Evolutionary conservation across 192 early-diverging fungal species (phyloP).

Genomic region (Backusella westeae): DNA sequence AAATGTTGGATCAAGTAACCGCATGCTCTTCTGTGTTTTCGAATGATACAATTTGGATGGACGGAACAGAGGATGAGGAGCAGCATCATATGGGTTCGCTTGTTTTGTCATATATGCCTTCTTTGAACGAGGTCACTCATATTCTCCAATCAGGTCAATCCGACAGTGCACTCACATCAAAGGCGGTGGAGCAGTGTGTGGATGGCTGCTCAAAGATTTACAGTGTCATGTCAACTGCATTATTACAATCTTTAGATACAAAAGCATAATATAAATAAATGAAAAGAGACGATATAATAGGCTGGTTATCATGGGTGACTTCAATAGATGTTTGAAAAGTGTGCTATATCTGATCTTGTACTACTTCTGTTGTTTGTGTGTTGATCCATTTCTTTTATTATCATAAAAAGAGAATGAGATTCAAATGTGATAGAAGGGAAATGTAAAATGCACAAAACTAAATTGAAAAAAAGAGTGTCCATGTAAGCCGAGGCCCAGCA

Average conservation of each 20-base stretch:
- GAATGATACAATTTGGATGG: constrained; percentile 42
- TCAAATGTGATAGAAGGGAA: no score
- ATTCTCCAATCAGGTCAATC: constrained; percentile 71
- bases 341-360: not conserved
- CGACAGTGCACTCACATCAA: constrained; percentile 39
- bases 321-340: no score
- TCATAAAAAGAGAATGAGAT: no score
- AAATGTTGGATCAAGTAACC: constrained; percentile 81
- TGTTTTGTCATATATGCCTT: constrained; percentile 79
- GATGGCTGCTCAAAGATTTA: constrained; percentile 78
- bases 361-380: not conserved
- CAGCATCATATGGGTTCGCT: constrained; percentile 54
- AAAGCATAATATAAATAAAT: not conserved
- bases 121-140: constrained; percentile 76
- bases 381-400: not conserved
- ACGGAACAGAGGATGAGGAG: constrained; percentile 60
- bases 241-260: constrained; percentile 46
- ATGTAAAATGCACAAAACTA: no score
- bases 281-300: not conserved
- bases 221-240: constrained; percentile 60
- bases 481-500: no score
- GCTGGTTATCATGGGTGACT: not conserved
- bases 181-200: constrained; percentile 71
- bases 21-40: constrained; percentile 58
- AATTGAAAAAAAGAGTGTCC: no score